Conservation (phyloP, 345 rosid species). For the Melastoma malabathricum region DNA sequence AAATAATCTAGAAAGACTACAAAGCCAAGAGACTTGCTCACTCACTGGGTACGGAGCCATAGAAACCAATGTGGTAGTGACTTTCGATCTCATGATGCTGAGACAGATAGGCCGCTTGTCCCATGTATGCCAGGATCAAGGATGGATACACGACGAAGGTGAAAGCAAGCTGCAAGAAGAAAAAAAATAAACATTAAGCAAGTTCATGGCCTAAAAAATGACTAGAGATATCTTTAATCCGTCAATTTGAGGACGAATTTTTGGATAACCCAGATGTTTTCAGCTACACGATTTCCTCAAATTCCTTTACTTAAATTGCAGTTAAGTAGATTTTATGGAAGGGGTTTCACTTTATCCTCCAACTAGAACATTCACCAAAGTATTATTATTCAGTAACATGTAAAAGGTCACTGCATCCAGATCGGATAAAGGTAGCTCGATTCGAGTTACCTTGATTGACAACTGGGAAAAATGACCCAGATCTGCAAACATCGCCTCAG, state of each 20-base stretch:
- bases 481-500: conserved; percentile 99
- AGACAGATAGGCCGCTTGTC: conserved; percentile 95
- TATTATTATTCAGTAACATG: no score
- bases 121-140: conserved; percentile 94
- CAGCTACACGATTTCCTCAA: no score
- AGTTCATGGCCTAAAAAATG: no score
- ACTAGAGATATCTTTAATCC: no score
- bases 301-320: no score
- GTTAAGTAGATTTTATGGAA: no score
- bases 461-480: conserved; percentile 90
- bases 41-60: conserved; percentile 88
- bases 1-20: conserved; percentile 2
- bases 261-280: no score
- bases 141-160: conserved; percentile 86
- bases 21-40: conserved; percentile 3
- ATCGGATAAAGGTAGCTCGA: no score
- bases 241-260: no score
- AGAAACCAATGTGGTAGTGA: conserved; percentile 72
- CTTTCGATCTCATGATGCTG: conserved; percentile 50
- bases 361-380: no score
- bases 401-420: no score
- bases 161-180: conserved; percentile 70
- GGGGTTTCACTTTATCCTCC: no score
- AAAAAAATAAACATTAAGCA: background rate
- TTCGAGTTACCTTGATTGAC: conserved; percentile 54